Evolutionary conservation across 2,329 filamentous ascomycete species (phyloP).

Genomic region (Penicillium sp.): DNA sequence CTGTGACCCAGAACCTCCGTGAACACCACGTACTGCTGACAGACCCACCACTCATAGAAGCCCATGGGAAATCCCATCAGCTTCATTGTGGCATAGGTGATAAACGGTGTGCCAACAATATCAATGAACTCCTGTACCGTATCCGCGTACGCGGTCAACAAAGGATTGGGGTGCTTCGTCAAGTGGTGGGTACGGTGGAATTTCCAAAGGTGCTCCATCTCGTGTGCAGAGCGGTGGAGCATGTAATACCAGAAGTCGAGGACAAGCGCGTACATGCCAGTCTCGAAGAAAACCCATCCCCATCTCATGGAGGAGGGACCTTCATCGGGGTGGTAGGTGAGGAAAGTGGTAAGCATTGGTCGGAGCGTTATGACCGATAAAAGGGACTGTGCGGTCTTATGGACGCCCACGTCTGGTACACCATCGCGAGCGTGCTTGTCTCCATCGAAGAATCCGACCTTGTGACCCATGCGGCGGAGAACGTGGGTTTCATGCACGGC

Average conservation of each 20-base stretch:
- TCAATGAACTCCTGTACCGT: slow-evolving; percentile 45
- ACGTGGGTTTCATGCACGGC: slow-evolving; percentile 42
- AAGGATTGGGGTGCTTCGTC: slow-evolving; percentile 46
- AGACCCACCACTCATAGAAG: slow-evolving; percentile 49
- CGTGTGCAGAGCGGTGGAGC: slow-evolving; percentile 44
- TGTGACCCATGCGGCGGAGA: slow-evolving; percentile 41
- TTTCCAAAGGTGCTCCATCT: slow-evolving; percentile 40
- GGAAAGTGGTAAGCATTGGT: slow-evolving; percentile 30
- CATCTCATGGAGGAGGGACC: slow-evolving; percentile 29
- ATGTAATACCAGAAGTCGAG: slow-evolving; percentile 43
- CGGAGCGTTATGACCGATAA: slow-evolving; percentile 33
- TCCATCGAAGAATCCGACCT: slow-evolving; percentile 46
- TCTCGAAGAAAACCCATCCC: slow-evolving; percentile 38
- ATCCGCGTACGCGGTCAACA: slow-evolving; percentile 44
- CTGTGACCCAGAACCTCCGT: slow-evolving; percentile 15
- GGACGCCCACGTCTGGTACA: slow-evolving; percentile 42
- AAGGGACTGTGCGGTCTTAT: slow-evolving; percentile 32
- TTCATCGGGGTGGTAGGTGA: slow-evolving; percentile 25
- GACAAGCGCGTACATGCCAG: slow-evolving; percentile 42
- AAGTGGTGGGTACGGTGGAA: slow-evolving; percentile 48
- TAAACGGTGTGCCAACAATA: slow-evolving; percentile 40
- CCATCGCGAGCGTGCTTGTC: slow-evolving; percentile 47
- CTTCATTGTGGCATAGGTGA: slow-evolving; percentile 39
- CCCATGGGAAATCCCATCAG: slow-evolving; percentile 42
- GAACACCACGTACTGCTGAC: slow-evolving; percentile 32